Percentiles rank a stretch among this genome's conserved stretches.
phyloP scores from a whole-genome alignment of 2,329 filamentous ascomycete genomes.

The Juglanconis oblonga region DNA sequence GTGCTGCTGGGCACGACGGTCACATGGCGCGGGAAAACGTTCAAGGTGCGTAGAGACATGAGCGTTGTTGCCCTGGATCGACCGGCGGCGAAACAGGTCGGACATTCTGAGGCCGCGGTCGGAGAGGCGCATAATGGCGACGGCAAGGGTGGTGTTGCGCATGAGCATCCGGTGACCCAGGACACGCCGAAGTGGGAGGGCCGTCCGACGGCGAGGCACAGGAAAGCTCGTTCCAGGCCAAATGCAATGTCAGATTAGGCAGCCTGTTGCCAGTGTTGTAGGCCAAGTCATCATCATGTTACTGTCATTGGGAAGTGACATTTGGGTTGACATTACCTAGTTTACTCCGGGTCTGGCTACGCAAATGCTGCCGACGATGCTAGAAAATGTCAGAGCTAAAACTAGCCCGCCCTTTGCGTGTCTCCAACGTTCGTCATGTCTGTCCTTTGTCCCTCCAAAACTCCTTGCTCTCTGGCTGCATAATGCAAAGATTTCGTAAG shows the following conservation, averaged over 20 bases:
- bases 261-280: no score
- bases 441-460: no score
- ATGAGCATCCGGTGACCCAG: neutral
- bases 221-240: neutral
- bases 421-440: no score
- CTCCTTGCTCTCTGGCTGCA: no score
- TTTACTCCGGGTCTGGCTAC: no score
- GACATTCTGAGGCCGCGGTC: neutral
- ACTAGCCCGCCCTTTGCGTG: no score
- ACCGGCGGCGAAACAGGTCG: neutral
- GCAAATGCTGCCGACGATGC: no score
- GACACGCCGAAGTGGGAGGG: conserved; percentile 14
- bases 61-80: conserved; percentile 56
- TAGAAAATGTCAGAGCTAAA: no score
- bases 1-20: conserved; percentile 86
- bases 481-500: no score
- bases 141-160: neutral
- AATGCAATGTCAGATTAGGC: neutral
- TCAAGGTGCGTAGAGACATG: conserved; percentile 81
- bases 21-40: conserved; percentile 79
- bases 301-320: no score
- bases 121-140: neutral
- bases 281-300: no score
- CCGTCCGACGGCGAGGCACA: conserved; percentile 11
- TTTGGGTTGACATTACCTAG: no score